A percentile compares a stretch with the other conserved stretches of the same genome.
Conservation (phyloP, 805 yeast species). For the Hanseniaspora mollemarum region DNA sequence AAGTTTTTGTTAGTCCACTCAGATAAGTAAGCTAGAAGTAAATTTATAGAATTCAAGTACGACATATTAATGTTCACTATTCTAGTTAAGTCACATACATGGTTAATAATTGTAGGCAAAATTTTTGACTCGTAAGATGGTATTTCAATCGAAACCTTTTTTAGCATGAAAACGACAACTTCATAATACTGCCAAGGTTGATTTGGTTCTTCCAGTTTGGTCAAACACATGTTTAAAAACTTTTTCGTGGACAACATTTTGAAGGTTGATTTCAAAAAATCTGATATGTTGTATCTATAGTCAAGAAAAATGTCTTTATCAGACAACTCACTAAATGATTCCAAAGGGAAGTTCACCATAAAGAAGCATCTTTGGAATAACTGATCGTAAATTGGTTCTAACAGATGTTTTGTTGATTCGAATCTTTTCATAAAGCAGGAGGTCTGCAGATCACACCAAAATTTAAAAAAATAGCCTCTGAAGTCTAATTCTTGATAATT, state of each 20-base stretch:
- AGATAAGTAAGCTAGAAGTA: conserved; percentile 90
- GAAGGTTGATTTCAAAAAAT: conserved; percentile 85
- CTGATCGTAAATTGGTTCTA: conserved; percentile 45
- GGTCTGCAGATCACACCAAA: conserved; percentile 74
- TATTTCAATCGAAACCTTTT: conserved; percentile 92
- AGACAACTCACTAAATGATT: conserved; percentile 57
- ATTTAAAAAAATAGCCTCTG: conserved; percentile 79
- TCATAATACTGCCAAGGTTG: conserved; percentile 72
- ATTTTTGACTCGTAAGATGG: conserved; percentile 50
- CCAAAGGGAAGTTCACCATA: conserved; percentile 59
- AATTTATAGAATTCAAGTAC: conserved; percentile 63
- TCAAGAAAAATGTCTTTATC: conserved; percentile 87
- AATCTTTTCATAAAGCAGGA: conserved; percentile 23
- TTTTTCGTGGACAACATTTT: conserved; percentile 36
- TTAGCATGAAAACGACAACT: conserved; percentile 76
- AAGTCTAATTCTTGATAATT: conserved; percentile 60
- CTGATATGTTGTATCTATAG: conserved; percentile 94
- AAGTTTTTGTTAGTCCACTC: conserved; percentile 90
- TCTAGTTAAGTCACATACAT: conserved; percentile 36
- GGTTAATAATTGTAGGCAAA: conserved; percentile 49
- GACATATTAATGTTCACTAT: conserved; percentile 35
- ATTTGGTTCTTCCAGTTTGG: conserved; percentile 18
- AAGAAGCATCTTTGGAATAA: conserved; percentile 31
- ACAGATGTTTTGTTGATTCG: conserved; percentile 40
- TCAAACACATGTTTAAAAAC: conserved; percentile 23